Evolutionary conservation across 2,329 filamentous ascomycete genomes (phyloP), one percentile per base, ranked within the genome.

Genomic region (Fusarium sterilihyphosum): DNA sequence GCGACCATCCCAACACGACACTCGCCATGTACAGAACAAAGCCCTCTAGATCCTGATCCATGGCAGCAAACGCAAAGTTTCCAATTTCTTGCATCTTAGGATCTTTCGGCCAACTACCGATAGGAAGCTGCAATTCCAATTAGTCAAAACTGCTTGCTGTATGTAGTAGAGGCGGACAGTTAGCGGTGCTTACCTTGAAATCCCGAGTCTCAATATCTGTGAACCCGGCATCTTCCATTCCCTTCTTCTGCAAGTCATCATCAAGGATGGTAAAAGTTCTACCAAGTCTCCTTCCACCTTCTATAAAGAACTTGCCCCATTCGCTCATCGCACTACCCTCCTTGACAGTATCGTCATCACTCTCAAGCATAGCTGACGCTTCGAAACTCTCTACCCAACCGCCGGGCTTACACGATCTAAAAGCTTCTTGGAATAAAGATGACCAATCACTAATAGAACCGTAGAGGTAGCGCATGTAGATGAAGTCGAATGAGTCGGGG

Each of bases 1-100:
- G 56, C 0, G 69, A 71, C 69, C 69, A 71, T 2, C 67, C 69
- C 14, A 71, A 7, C 11, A 71, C 67, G 12, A 57, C 44, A 12
- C 69, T 71, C 8, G 60, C 50, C 60, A 62, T 62, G 9, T 58
- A 62, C 8, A 62, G 18, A 4, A 62, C 60, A 44, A 58, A 58
- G 1, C 60, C 50, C 22, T 62, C 60, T 2, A 58, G n/a, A 33
- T 62, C 60, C 20, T 65, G 52, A 14, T 65, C 61, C 61, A 59
- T 71, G 1, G 69, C 69, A 11, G 57, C 57, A 10, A 53, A 61
- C 8, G 59, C 43, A 16, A 63, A 66, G 1, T 6, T 50, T 3
- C 63, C 63, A 8, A 63, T 66, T 17, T 66, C 63, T 10, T 63
- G 31, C 40, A 56, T 13, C 26, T 54, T 63, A 1, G 57, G 40